These are phyloP conservation scores for Colletotrichum tanaceti DNA, from an alignment of 2,329 filamentous ascomycete species.

Conservation along the genomic window DNA sequence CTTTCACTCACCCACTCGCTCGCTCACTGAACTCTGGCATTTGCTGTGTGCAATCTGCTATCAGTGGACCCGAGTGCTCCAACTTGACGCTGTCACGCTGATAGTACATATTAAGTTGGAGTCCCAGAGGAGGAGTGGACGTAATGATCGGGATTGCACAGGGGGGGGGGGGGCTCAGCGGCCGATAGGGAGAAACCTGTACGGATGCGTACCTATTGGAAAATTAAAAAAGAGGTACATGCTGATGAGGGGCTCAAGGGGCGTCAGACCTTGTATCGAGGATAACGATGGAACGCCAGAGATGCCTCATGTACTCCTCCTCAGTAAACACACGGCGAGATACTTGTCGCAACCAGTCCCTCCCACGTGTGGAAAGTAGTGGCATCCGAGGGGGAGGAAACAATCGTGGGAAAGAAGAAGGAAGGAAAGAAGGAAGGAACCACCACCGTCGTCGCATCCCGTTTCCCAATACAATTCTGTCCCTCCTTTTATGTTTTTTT, in stretches of 20 bases:
- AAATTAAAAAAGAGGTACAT: background rate
- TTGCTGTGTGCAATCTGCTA: slow-evolving; percentile 8
- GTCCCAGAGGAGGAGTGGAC: slow-evolving; percentile 21
- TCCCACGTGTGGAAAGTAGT: slow-evolving; percentile 38
- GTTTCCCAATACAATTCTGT: background rate
- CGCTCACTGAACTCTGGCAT: background rate
- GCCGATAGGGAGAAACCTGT: slow-evolving; percentile 6
- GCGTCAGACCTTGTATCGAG: slow-evolving; percentile 10
- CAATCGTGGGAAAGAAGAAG: slow-evolving; percentile 2
- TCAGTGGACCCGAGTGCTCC: background rate
- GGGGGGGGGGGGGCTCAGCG: background rate
- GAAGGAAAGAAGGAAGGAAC: background rate
- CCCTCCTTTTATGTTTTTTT: background rate
- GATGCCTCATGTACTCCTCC: slow-evolving; percentile 5
- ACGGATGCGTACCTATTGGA: too few relatives aligned
- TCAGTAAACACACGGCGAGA: background rate
- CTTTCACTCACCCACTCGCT: background rate
- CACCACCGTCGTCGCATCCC: background rate
- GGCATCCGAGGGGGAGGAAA: slow-evolving; percentile 31
- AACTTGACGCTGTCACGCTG: too few relatives aligned
- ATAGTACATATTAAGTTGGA: background rate
- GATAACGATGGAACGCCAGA: slow-evolving; percentile 9
- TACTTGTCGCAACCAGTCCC: slow-evolving; percentile 12
- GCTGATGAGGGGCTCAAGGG: slow-evolving; percentile 1
- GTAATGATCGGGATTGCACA: slow-evolving; percentile 23